Conservation (phyloP, 768 basidiomycete genomes). For the Mycena vitilis region DNA sequence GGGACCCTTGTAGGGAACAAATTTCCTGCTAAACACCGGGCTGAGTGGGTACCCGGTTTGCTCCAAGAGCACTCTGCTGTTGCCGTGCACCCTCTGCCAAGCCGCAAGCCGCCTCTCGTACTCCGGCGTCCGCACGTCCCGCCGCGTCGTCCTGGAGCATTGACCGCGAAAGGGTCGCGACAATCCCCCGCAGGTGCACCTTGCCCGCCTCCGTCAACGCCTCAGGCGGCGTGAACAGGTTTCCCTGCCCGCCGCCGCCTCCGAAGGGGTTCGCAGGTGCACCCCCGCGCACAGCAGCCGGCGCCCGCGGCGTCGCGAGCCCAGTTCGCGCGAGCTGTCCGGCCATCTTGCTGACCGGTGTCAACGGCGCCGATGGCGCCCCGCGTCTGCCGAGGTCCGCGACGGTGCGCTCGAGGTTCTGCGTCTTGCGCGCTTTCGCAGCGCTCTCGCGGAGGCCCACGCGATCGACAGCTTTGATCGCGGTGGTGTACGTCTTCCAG, state of each 20-base stretch:
- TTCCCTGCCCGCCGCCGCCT: not conserved
- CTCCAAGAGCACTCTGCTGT: not conserved
- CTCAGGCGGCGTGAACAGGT: not conserved
- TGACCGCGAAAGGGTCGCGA: not conserved
- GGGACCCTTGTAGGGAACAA: too few relatives aligned
- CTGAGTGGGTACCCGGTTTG: conserved; percentile 23
- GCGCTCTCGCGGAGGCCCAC: not conserved
- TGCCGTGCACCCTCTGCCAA: not conserved
- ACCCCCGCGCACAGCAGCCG: not conserved
- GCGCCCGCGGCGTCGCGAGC: not conserved
- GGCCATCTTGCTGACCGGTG: not conserved
- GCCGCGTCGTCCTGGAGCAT: not conserved
- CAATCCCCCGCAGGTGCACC: not conserved
- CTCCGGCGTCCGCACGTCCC: conserved; percentile 14
- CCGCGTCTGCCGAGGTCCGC: conserved; percentile 1
- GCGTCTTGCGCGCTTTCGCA: not conserved
- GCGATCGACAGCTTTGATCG: not conserved
- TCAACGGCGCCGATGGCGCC: not conserved
- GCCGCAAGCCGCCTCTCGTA: conserved; percentile 8
- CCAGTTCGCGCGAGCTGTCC: not conserved
- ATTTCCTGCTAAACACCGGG: too few relatives aligned
- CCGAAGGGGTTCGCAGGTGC: not conserved
- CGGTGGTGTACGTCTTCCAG: not conserved
- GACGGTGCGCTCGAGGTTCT: not conserved
- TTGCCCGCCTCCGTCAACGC: not conserved